A percentile compares a stretch with the other conserved stretches of the same genome.
Evolutionary conservation across 441 rosid genomes (phyloP).

Genomic region (Bocquillonia castaneifolia): DNA sequence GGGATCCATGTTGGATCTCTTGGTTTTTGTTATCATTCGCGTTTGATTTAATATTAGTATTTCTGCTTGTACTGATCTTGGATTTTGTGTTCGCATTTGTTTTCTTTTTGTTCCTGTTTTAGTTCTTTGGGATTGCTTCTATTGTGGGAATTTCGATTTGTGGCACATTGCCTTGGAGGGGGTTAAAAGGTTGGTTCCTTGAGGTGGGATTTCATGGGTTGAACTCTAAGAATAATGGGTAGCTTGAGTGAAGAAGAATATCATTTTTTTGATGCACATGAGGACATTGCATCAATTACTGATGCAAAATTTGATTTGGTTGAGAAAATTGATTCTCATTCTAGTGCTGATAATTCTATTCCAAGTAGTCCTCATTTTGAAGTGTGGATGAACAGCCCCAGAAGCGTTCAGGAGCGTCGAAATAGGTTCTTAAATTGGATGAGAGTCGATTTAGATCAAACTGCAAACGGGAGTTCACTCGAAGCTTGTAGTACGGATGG

Average conservation of each 20-base stretch:
- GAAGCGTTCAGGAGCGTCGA: constrained; percentile 57
- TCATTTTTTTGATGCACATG: constrained; percentile 65
- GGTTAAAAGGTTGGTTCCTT: constrained; percentile 34
- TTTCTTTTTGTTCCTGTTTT: constrained; percentile 13
- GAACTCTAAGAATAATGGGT: constrained; percentile 45
- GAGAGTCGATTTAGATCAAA: constrained; percentile 34
- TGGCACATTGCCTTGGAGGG: constrained; percentile 39
- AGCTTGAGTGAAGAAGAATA: constrained; percentile 49
- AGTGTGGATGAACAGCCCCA: constrained; percentile 60
- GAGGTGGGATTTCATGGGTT: constrained; percentile 65
- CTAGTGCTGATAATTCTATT: constrained; percentile 18
- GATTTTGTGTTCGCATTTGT: constrained; percentile 37
- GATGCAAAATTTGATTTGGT: constrained; percentile 36
- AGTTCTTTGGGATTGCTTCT: constrained; percentile 54
- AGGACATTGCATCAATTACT: constrained; percentile 41
- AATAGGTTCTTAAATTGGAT: constrained; percentile 64
- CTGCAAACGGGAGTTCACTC: constrained; percentile 22
- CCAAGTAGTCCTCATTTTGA: constrained; percentile 36
- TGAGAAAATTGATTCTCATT: constrained; percentile 27
- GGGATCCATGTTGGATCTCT: constrained; percentile 85
- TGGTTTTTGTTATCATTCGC: constrained; percentile 33
- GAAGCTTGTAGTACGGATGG: constrained; percentile 26
- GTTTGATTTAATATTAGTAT: constrained; percentile 25
- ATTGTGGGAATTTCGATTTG: constrained; percentile 41
- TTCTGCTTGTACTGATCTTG: constrained; percentile 46